Conservation (phyloP, 2,329 filamentous ascomycete genomes). For the Aspergillus pseudotamarii region DNA sequence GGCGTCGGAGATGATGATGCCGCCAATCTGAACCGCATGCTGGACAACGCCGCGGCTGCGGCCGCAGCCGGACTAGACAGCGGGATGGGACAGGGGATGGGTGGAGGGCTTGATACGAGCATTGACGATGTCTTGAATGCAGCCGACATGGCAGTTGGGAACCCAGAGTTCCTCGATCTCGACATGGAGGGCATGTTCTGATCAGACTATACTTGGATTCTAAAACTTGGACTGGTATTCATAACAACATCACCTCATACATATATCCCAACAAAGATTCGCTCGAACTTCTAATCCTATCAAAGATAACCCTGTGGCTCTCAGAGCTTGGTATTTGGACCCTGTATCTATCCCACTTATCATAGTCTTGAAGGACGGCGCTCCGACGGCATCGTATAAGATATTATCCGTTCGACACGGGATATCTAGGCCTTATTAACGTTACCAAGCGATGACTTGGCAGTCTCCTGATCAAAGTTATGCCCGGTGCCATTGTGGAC, state of each 20-base stretch:
- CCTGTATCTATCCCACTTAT: not conserved
- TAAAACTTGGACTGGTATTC: not conserved
- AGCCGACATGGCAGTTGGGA: slow-evolving; percentile 46
- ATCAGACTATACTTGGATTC: not conserved
- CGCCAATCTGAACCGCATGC: slow-evolving; percentile 42
- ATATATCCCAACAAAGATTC: not conserved
- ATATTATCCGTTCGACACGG: not conserved
- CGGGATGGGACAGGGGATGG: slow-evolving; percentile 22
- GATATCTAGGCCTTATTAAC: no score
- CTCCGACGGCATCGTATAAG: not conserved
- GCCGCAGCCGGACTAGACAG: slow-evolving; percentile 37
- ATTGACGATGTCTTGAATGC: slow-evolving; percentile 49
- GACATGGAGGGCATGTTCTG: slow-evolving; percentile 51
- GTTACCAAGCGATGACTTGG: not conserved
- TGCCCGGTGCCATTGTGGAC: not conserved
- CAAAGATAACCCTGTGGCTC: not conserved
- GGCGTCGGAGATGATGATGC: slow-evolving; percentile 28
- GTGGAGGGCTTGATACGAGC: slow-evolving; percentile 37
- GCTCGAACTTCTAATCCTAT: not conserved
- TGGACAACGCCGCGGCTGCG: slow-evolving; percentile 41
- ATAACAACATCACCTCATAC: not conserved
- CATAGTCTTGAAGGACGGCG: not conserved
- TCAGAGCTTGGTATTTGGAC: not conserved
- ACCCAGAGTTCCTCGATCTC: slow-evolving; percentile 48
- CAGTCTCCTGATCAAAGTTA: not conserved